Base-by-base conservation (phyloP, 371 early-diverging fungal species). In the Lichtheimia ramosa region DNA sequence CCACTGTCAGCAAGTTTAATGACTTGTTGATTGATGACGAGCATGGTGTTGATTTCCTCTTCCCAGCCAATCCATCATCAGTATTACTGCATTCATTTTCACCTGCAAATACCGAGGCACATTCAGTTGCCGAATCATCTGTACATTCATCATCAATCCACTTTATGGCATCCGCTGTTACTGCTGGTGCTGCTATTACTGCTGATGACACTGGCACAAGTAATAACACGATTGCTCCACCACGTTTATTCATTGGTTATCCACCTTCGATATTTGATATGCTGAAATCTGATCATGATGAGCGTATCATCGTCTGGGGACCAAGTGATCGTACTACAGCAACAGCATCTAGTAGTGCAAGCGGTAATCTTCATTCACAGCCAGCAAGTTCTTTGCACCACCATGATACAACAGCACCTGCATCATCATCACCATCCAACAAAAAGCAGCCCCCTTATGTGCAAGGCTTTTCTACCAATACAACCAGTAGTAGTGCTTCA, bases 291-390 rank as follows among this genome's bases (percentile, higher is more conserved):
- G 86, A 83, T 42, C 74, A 75, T 14, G 75, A 79, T 61, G 73
- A 79, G 16, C 65, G 74, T 21, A 74, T 83, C 39, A 83, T 83
- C 56, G 58, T 85, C 41, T 85, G 85, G 85, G 78, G 82, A 2
- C 56, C 74, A 46, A 75, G 76, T 62, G 46, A 46, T 46, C 46
- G 46, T 46, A 46, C 46, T 18, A 46, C 46, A n/a, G 16, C 63
- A 15, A 39, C 39, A 34, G 39, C 53, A 15, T 14, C 53, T 34
- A 34, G 34, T 34, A 34, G 34, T 34, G 34, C 34, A 34, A 34
- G 34, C 34, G 34, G 34, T 34, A 6, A 34, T 8, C 10, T 34
- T 34, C 34, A 34, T 34, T 34, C 34, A 34, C 52, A 52, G n/a
- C 58, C 39, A 49, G 68, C 76, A 6, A 63, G 65, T 42, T 54